These are phyloP conservation scores for Imleria badia DNA, from an alignment of 768 basidiomycete genomes.

Conservation along the genomic window DNA sequence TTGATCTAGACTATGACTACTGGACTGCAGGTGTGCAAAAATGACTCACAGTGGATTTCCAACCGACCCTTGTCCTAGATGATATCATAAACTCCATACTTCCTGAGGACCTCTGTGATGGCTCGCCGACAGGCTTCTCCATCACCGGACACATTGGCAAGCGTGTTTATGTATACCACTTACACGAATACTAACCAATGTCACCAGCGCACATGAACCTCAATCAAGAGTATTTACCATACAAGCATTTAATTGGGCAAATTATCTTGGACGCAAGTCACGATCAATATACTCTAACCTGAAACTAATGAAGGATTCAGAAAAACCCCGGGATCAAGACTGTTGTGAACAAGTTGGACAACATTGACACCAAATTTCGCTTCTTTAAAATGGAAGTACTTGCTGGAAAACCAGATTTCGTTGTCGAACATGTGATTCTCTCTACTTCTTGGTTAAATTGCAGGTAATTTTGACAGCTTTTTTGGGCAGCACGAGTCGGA, in stretches of 20 bases:
- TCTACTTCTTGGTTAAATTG: neutral
- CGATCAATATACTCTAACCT: neutral
- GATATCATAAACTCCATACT: conserved; percentile 82
- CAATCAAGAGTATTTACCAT: conserved; percentile 86
- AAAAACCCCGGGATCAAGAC: conserved; percentile 85
- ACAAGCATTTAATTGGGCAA: conserved; percentile 88
- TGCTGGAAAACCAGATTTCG: conserved; percentile 83
- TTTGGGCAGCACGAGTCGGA: conserved; percentile 70
- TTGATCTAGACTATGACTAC: conserved; percentile 79
- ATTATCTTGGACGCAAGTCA: conserved; percentile 82
- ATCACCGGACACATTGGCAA: conserved; percentile 88
- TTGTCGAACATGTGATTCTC: conserved; percentile 78
- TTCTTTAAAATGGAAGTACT: conserved; percentile 97
- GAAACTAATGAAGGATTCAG: conserved; percentile 39
- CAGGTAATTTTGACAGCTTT: neutral
- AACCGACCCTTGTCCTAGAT: conserved; percentile 43
- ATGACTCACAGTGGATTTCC: neutral
- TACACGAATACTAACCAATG: conserved; percentile 1
- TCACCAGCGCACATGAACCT: conserved; percentile 86
- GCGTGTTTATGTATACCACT: conserved; percentile 15
- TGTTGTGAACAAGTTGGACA: conserved; percentile 93
- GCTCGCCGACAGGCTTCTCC: conserved; percentile 85
- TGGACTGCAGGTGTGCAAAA: conserved; percentile 76
- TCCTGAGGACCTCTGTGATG: conserved; percentile 73
- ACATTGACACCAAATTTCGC: conserved; percentile 81